These are phyloP conservation scores for Gynochthodes officinalis DNA, from an alignment of 257 asterid species.

Conservation along the genomic window DNA sequence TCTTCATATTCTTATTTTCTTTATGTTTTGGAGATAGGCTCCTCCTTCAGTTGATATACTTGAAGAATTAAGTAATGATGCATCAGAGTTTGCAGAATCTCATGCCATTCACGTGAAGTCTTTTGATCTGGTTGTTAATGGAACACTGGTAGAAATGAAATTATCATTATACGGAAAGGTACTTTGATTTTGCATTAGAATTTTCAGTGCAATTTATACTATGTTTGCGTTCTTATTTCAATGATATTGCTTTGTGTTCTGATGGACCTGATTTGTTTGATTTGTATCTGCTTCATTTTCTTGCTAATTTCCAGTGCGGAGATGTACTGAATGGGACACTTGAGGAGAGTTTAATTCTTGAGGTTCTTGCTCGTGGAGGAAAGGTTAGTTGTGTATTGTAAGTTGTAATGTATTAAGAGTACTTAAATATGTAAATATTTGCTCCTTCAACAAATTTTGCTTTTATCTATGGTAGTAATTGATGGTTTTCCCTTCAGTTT, in stretches of 20 bases:
- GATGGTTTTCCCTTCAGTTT: background rate
- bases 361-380: conserved; percentile 95
- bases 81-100: conserved; percentile 44
- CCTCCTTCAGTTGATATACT: conserved; percentile 78
- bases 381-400: conserved; percentile 53
- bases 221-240: background rate
- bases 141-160: conserved; percentile 73
- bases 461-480: background rate
- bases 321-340: conserved; percentile 43
- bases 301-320: conserved; percentile 52
- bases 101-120: conserved; percentile 37
- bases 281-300: conserved; percentile 9
- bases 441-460: conserved; percentile 7
- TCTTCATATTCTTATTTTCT: conserved; percentile 18
- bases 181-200: conserved; percentile 17
- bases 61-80: conserved; percentile 57
- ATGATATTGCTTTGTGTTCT: background rate
- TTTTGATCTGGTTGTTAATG: conserved; percentile 89
- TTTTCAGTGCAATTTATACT: conserved; percentile 11
- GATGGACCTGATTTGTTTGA: background rate
- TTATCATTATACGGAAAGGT: conserved; percentile 91
- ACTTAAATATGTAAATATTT: conserved; percentile 12
- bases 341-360: conserved; percentile 67
- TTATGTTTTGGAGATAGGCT: conserved; percentile 53
- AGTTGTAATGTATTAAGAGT: background rate